A percentile compares a stretch with the other conserved stretches of the same genome.
phyloP scores from a whole-genome alignment of 2,329 filamentous ascomycete genomes.

The Incumbomyces delicatus region DNA sequence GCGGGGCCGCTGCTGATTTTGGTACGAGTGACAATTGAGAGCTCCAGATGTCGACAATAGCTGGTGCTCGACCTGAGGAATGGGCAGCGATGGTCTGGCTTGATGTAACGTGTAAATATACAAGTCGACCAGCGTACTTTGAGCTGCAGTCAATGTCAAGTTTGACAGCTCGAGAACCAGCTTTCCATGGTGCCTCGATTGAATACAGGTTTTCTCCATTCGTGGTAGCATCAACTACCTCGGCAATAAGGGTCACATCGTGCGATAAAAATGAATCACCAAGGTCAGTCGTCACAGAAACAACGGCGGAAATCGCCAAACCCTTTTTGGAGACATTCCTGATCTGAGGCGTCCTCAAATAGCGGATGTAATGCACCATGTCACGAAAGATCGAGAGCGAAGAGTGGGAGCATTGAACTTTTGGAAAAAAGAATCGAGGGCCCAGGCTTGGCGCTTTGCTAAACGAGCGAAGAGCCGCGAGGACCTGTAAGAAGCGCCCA shows the following conservation, averaged over 20 bases:
- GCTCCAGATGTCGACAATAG: constrained; percentile 51
- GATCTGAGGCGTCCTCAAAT: constrained; percentile 52
- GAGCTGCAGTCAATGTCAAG: constrained; percentile 29
- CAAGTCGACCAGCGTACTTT: constrained; percentile 16
- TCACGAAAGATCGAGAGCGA: neutral
- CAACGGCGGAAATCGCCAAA: constrained; percentile 39
- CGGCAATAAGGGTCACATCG: constrained; percentile 30
- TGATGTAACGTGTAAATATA: constrained; percentile 18
- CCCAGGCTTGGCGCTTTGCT: too few species aligned
- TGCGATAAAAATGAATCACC: constrained; percentile 54
- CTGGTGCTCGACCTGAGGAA: constrained; percentile 23
- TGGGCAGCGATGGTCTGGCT: constrained; percentile 8
- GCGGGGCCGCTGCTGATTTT: constrained; percentile 37
- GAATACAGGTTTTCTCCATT: constrained; percentile 30
- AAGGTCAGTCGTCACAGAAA: constrained; percentile 60
- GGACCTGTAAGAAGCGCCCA: too few species aligned
- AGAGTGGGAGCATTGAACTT: neutral
- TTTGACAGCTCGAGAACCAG: constrained; percentile 34
- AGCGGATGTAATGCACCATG: constrained; percentile 56
- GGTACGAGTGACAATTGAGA: constrained; percentile 31
- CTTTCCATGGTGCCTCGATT: constrained; percentile 35
- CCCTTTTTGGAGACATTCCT: constrained; percentile 32
- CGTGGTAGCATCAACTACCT: constrained; percentile 15
- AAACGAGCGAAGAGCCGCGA: too few species aligned
- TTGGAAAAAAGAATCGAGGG: too few species aligned